These are phyloP conservation scores for Trypanosoma avium DNA, from an alignment of 208 protist species.

Conservation along the genomic window DNA sequence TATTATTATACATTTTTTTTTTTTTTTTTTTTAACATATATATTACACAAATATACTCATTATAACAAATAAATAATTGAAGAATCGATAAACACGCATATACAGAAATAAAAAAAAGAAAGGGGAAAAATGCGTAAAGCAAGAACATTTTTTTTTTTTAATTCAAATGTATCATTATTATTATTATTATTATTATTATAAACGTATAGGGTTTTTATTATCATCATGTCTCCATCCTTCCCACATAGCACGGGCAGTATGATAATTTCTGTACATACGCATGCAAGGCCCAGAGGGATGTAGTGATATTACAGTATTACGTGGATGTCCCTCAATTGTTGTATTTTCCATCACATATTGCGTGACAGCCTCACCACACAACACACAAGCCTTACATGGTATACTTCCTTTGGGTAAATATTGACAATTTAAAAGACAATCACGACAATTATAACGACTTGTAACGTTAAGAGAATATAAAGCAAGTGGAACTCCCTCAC, in stretches of 20 bases:
- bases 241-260: background rate
- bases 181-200: too few species aligned
- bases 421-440: constrained; percentile 7
- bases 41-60: too few species aligned
- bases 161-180: too few species aligned
- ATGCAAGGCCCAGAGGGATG: background rate
- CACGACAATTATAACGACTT: constrained; percentile 4
- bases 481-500: constrained; percentile 3
- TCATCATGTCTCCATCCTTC: constrained; percentile 11
- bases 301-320: background rate
- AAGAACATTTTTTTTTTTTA: too few species aligned
- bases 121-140: too few species aligned
- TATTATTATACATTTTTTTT: too few species aligned
- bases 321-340: constrained; percentile 4
- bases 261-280: background rate
- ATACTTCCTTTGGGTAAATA: constrained; percentile 8
- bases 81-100: too few species aligned
- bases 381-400: constrained; percentile 12
- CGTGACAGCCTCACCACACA: constrained; percentile 5
- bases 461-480: background rate
- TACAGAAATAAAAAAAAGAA: too few species aligned
- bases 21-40: too few species aligned
- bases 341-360: background rate
- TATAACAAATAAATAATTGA: too few species aligned
- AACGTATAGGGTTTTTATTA: background rate